Evolutionary conservation across 345 rosid species (phyloP).

Genomic region (Mangifera indica): DNA sequence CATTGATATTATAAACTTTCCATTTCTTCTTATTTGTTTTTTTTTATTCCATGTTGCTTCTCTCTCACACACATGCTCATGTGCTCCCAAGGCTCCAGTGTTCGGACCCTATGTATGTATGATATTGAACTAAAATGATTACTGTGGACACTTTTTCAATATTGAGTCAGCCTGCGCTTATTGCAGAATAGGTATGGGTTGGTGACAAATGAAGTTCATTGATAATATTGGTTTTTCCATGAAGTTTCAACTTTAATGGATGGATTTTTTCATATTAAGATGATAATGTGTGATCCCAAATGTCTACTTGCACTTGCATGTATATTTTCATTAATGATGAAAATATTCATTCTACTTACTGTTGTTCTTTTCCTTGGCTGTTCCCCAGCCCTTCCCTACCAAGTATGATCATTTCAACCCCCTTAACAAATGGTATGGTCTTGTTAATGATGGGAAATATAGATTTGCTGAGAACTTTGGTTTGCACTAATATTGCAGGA

Average conservation of each 20-base stretch:
- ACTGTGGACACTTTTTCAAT: neutral
- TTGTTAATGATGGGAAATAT: conserved; percentile 1
- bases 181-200: conserved; percentile 5
- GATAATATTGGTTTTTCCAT: conserved; percentile 8
- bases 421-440: too few relatives aligned
- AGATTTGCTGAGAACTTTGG: conserved; percentile 13
- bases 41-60: too few relatives aligned
- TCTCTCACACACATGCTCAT: too few relatives aligned
- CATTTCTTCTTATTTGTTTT: too few relatives aligned
- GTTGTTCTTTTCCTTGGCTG: neutral
- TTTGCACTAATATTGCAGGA: conserved; percentile 57
- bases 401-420: neutral
- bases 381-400: neutral
- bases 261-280: neutral
- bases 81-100: too few relatives aligned
- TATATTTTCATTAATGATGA: neutral
- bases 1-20: too few relatives aligned
- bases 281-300: neutral
- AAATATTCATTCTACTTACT: neutral
- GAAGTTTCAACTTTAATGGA: neutral
- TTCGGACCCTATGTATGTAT: neutral
- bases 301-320: neutral
- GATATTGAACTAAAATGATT: neutral
- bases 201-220: conserved; percentile 11
- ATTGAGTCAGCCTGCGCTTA: neutral